Evolutionary conservation across 2,329 filamentous ascomycete genomes (phyloP).

Genomic region (Cercospora zeae-maydis): DNA sequence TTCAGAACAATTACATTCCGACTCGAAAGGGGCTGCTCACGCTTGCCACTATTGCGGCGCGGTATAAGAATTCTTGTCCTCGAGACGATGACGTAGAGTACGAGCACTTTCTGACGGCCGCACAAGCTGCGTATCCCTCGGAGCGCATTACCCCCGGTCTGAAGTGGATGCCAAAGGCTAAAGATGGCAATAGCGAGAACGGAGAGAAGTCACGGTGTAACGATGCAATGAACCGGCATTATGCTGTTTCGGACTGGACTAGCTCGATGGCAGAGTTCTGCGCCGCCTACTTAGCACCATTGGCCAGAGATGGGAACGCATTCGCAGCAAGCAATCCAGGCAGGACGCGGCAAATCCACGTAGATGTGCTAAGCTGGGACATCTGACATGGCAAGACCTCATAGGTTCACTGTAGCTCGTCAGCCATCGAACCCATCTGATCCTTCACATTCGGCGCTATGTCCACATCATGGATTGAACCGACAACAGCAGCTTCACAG

Average conservation of each 20-base stretch:
- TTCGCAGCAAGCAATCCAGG: neutral
- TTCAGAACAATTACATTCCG: neutral
- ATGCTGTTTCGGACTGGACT: neutral
- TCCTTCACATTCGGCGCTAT: neutral
- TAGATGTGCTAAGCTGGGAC: slow-evolving; percentile 8
- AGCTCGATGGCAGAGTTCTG: slow-evolving; percentile 5
- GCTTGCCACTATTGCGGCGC: slow-evolving; percentile 1
- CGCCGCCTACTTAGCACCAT: slow-evolving; percentile 1
- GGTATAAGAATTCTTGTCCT: neutral
- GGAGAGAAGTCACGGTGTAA: neutral
- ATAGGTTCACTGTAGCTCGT: neutral
- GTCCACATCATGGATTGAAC: neutral
- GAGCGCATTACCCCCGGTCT: neutral
- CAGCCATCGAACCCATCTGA: neutral
- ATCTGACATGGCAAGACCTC: neutral
- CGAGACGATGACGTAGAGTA: neutral
- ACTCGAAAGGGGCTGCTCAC: neutral
- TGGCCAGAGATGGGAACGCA: slow-evolving; percentile 3
- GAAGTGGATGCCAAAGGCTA: neutral
- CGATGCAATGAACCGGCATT: neutral
- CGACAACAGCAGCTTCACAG: neutral
- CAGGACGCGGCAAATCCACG: neutral
- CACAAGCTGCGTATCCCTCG: neutral
- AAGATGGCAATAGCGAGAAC: neutral
- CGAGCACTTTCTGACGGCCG: neutral